phyloP scores from a whole-genome alignment of 139 green algal genomes.

The Picochlorum sp. region DNA sequence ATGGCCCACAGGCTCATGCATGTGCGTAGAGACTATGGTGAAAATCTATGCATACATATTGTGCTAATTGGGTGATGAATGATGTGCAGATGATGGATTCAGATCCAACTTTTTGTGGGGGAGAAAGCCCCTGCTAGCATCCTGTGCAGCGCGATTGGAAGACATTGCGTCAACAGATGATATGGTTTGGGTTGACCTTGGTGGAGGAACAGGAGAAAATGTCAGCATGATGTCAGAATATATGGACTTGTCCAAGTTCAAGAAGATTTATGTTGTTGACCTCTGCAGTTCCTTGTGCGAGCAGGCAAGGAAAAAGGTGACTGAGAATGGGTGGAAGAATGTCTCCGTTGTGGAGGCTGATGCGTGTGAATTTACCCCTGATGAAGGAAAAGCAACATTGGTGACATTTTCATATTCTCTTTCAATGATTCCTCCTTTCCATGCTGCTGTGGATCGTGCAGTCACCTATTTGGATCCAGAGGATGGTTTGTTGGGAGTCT shows the following conservation, averaged over 20 bases:
- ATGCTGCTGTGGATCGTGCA: slow-evolving; percentile 80
- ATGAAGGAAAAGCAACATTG: slow-evolving; percentile 60
- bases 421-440: slow-evolving; percentile 97
- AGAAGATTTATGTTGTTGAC: slow-evolving; percentile 94
- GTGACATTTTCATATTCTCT: slow-evolving; percentile 98
- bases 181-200: slow-evolving; percentile 87
- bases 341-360: slow-evolving; percentile 89
- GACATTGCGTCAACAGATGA: slow-evolving; percentile 21
- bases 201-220: slow-evolving; percentile 91
- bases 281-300: slow-evolving; percentile 86
- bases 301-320: slow-evolving; percentile 68
- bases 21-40: slow-evolving; percentile 33
- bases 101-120: slow-evolving; percentile 89
- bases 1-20: slow-evolving; percentile 61
- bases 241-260: slow-evolving; percentile 81
- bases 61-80: neutral
- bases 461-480: slow-evolving; percentile 63
- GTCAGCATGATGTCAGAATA: slow-evolving; percentile 90
- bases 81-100: slow-evolving; percentile 86
- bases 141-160: slow-evolving; percentile 69
- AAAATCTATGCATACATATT: neutral
- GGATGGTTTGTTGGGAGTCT: slow-evolving; percentile 78
- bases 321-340: slow-evolving; percentile 80
- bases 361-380: slow-evolving; percentile 75
- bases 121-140: slow-evolving; percentile 80